Percentiles rank a stretch among this genome's conserved stretches.
Evolutionary conservation across 148 eudicot genomes (phyloP).

Genomic region (Spergularia marina): DNA sequence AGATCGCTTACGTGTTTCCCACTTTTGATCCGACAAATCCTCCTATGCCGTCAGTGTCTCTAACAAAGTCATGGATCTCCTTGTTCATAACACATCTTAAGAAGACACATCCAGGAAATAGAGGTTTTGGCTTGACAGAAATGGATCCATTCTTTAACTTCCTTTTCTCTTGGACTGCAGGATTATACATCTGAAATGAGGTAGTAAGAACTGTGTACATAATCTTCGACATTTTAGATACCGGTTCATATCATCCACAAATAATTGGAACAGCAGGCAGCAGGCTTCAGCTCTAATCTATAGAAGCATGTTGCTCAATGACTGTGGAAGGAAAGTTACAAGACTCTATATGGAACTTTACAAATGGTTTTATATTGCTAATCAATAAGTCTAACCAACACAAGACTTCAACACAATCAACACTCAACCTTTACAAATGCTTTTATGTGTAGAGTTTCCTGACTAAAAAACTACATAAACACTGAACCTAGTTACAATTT

Average conservation of each 20-base stretch:
- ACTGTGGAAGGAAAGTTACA: background rate
- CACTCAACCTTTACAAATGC: background rate
- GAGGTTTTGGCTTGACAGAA: conserved; percentile 68
- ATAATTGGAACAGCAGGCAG: background rate
- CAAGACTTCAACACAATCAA: background rate
- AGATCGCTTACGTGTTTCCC: conserved; percentile 77
- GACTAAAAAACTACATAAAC: background rate
- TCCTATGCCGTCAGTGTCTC: conserved; percentile 70
- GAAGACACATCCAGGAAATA: conserved; percentile 79
- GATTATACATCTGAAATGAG: conserved; percentile 67
- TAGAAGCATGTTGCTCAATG: background rate
- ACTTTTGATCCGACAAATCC: conserved; percentile 83
- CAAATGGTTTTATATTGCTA: background rate
- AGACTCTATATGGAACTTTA: background rate
- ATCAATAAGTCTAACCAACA: background rate
- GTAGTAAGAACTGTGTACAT: conserved; percentile 20
- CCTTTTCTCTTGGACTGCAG: conserved; percentile 66
- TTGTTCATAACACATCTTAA: conserved; percentile 75
- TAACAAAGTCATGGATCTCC: conserved; percentile 82
- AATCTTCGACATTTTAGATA: background rate
- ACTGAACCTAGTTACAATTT: background rate
- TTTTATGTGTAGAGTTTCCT: background rate
- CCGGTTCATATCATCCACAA: background rate
- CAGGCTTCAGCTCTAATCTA: background rate
- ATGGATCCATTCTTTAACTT: conserved; percentile 73